These are phyloP conservation scores for Cladosporium sp. DNA, from an alignment of 2,329 filamentous ascomycete species.

Conservation along the genomic window DNA sequence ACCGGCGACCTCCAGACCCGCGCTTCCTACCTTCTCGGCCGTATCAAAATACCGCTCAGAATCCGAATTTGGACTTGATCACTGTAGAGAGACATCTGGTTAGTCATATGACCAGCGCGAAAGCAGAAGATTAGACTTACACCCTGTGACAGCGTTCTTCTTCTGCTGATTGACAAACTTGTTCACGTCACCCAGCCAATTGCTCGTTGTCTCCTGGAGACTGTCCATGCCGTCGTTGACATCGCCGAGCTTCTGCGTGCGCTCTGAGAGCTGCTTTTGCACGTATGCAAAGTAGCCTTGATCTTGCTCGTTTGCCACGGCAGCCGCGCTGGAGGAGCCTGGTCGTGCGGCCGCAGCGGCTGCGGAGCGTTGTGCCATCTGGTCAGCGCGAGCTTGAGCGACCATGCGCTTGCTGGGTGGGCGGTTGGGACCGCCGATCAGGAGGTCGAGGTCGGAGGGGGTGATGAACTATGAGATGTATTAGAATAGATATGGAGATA, in stretches of 20 bases:
- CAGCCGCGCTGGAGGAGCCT: constrained; percentile 12
- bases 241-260: constrained; percentile 80
- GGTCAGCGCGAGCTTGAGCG: constrained; percentile 71
- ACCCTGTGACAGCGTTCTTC: constrained; percentile 71
- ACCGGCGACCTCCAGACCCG: background rate
- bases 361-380: constrained; percentile 49
- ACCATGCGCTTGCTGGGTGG: constrained; percentile 87
- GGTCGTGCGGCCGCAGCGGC: constrained; percentile 32
- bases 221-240: constrained; percentile 82
- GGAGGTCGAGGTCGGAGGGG: constrained; percentile 77
- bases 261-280: constrained; percentile 79
- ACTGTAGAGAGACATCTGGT: constrained; percentile 18
- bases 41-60: constrained; percentile 13
- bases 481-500: background rate
- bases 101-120: background rate
- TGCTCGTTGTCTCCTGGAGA: constrained; percentile 73
- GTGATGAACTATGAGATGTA: constrained; percentile 64
- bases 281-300: constrained; percentile 73
- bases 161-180: constrained; percentile 88
- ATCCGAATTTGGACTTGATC: constrained; percentile 28
- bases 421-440: constrained; percentile 84
- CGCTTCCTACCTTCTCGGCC: no score
- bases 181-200: constrained; percentile 81
- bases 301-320: constrained; percentile 40
- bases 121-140: constrained; percentile 20